Percentiles rank a stretch among this genome's conserved stretches.
These are phyloP conservation scores for Volvariella surrecta DNA, from an alignment of 1,284 basidiomycete species.

Conservation along the genomic window DNA sequence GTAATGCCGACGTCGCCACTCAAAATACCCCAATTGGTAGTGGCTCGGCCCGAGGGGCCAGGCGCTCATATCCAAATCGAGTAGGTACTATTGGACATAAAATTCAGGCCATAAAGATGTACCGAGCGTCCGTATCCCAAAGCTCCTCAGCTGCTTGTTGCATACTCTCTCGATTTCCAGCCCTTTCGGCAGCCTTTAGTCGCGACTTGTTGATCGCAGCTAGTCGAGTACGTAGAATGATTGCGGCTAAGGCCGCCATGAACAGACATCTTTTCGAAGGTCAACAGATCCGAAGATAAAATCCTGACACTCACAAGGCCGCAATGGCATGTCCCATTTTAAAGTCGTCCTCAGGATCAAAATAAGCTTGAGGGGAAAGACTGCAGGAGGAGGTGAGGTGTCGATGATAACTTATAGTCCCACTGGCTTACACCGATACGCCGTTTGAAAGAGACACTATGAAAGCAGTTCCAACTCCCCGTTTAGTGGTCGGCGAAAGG, in stretches of 20 bases:
- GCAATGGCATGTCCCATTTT: conserved; percentile 47
- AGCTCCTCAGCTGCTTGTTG: conserved; percentile 27
- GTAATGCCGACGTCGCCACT: too few species aligned
- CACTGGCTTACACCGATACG: conserved; percentile 38
- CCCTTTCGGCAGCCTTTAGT: too few species aligned
- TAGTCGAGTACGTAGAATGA: conserved; percentile 33
- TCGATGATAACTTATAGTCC: not conserved
- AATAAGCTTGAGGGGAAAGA: conserved; percentile 48
- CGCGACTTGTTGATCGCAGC: conserved; percentile 27
- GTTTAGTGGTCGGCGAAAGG: conserved; percentile 48
- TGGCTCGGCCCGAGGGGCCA: too few species aligned
- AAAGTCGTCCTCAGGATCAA: conserved; percentile 38
- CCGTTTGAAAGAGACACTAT: conserved; percentile 50
- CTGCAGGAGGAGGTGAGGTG: conserved; percentile 18
- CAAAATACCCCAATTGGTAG: too few species aligned
- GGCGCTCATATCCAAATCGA: too few species aligned
- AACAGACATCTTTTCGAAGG: conserved; percentile 28
- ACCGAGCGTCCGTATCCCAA: conserved; percentile 37
- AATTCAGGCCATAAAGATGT: conserved; percentile 34
- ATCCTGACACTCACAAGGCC: conserved; percentile 28
- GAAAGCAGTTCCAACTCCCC: conserved; percentile 50
- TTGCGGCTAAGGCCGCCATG: conserved; percentile 28
- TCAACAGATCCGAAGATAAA: too few species aligned
- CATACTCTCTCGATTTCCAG: conserved; percentile 16
- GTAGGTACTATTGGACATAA: too few species aligned